Percentiles rank a stretch among this genome's conserved stretches.
phyloP scores from a whole-genome alignment of 208 protist species.

The Herpetomonas tarakana region DNA sequence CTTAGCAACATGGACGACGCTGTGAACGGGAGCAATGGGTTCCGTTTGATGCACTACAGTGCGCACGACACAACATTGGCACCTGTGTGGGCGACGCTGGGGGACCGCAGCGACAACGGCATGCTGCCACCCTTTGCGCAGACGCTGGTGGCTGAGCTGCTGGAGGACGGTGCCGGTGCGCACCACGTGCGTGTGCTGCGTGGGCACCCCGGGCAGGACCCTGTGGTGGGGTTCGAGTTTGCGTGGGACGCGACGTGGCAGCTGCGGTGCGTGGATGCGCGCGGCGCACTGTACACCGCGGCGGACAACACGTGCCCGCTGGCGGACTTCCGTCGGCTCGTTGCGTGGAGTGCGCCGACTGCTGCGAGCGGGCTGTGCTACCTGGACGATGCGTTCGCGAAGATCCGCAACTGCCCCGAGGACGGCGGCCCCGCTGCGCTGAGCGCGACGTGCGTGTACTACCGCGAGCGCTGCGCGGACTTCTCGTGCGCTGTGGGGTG shows the following conservation, averaged over 20 bases:
- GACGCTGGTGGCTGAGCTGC: conserved; percentile 54
- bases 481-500: conserved; percentile 19
- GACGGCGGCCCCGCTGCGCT: conserved; percentile 9
- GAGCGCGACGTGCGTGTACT: conserved; percentile 16
- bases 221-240: conserved; percentile 29
- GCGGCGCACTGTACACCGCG: conserved; percentile 31
- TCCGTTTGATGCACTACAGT: conserved; percentile 45
- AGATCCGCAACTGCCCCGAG: conserved; percentile 29
- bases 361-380: conserved; percentile 45
- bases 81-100: conserved; percentile 39
- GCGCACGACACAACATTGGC: conserved; percentile 47
- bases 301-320: conserved; percentile 41
- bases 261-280: conserved; percentile 46
- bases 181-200: conserved; percentile 47
- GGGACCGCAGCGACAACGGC: conserved; percentile 31
- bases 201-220: conserved; percentile 35
- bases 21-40: conserved; percentile 6
- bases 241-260: conserved; percentile 32
- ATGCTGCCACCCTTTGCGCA: conserved; percentile 64
- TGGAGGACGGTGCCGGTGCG: conserved; percentile 26
- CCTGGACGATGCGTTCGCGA: conserved; percentile 28
- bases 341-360: conserved; percentile 35
- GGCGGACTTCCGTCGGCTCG: conserved; percentile 43
- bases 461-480: conserved; percentile 16
- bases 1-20: conserved; percentile 14